A percentile compares a stretch with the other conserved stretches of the same genome.
phyloP scores from a whole-genome alignment of 177 flowering plant genomes.

The Vitis hybrid region DNA sequence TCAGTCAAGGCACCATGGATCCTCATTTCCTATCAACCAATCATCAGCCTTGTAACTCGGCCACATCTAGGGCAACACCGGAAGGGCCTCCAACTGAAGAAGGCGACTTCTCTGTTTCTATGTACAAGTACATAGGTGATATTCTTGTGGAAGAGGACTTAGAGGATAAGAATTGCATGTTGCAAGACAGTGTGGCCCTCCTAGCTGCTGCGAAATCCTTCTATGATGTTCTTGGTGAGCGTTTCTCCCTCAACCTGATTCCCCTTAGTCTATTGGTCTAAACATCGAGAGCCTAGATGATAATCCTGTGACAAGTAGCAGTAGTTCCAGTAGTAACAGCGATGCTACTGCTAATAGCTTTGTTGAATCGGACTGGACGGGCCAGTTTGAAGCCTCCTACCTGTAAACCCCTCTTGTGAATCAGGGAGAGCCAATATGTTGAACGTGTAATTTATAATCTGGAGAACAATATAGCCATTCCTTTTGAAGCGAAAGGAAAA shows the following conservation, averaged over 20 bases:
- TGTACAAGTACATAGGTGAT: constrained; percentile 35
- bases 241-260: constrained; percentile 10
- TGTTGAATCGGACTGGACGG: background rate
- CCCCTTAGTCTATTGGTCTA: background rate
- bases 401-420: background rate
- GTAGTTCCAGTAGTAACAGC: background rate
- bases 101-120: constrained; percentile 13
- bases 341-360: background rate
- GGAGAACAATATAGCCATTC: background rate
- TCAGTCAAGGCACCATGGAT: background rate
- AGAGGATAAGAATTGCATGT: constrained; percentile 29
- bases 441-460: background rate
- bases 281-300: background rate
- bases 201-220: constrained; percentile 55
- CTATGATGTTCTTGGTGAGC: constrained; percentile 32
- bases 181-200: constrained; percentile 36
- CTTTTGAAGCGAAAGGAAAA: background rate
- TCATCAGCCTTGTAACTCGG: too few relatives aligned
- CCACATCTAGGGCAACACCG: too few relatives aligned
- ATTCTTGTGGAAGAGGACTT: constrained; percentile 43
- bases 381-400: background rate
- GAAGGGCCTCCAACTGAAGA: background rate
- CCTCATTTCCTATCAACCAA: background rate
- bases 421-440: background rate
- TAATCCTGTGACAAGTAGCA: background rate